Evolutionary conservation across 192 early-diverging fungal genomes (phyloP).

Genomic region (Chytriomyces hyalinus): DNA sequence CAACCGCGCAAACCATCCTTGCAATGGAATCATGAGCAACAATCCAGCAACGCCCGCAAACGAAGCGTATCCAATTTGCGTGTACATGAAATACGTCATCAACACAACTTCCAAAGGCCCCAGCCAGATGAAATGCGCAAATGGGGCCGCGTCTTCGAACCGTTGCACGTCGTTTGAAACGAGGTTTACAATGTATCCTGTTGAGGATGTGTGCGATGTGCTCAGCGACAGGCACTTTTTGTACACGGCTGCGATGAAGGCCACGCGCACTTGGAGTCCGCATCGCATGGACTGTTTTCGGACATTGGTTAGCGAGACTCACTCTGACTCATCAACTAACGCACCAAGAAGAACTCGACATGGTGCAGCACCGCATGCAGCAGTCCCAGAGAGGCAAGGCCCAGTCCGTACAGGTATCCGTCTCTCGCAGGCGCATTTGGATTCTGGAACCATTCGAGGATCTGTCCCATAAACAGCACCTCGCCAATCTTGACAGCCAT

Average conservation of each 20-base stretch:
- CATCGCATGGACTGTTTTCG: slow-evolving; percentile 33
- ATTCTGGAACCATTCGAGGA: slow-evolving; percentile 57
- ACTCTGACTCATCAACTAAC: background rate
- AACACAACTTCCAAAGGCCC: slow-evolving; percentile 51
- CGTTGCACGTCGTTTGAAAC: slow-evolving; percentile 60
- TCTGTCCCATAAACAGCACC: slow-evolving; percentile 43
- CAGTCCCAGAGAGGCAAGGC: slow-evolving; percentile 31
- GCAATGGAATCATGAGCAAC: slow-evolving; percentile 52
- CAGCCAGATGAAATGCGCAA: slow-evolving; percentile 51
- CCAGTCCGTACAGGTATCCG: slow-evolving; percentile 39
- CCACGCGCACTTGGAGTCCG: slow-evolving; percentile 56
- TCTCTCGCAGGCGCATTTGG: slow-evolving; percentile 17
- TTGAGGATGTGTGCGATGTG: slow-evolving; percentile 47
- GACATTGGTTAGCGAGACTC: too few species aligned
- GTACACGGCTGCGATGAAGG: slow-evolving; percentile 55
- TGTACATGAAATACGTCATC: slow-evolving; percentile 51
- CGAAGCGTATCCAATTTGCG: slow-evolving; percentile 47
- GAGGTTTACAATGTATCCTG: slow-evolving; percentile 55
- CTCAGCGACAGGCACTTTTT: slow-evolving; percentile 50
- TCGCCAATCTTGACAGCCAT: slow-evolving; percentile 44
- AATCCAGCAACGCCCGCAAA: slow-evolving; percentile 45
- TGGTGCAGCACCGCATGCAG: slow-evolving; percentile 44
- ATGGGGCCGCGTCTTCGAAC: slow-evolving; percentile 54
- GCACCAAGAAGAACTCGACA: slow-evolving; percentile 42
- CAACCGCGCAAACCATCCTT: slow-evolving; percentile 43